These are phyloP conservation scores for Acanthamoeba triangularis DNA, from an alignment of 208 protist genomes.

Conservation along the genomic window DNA sequence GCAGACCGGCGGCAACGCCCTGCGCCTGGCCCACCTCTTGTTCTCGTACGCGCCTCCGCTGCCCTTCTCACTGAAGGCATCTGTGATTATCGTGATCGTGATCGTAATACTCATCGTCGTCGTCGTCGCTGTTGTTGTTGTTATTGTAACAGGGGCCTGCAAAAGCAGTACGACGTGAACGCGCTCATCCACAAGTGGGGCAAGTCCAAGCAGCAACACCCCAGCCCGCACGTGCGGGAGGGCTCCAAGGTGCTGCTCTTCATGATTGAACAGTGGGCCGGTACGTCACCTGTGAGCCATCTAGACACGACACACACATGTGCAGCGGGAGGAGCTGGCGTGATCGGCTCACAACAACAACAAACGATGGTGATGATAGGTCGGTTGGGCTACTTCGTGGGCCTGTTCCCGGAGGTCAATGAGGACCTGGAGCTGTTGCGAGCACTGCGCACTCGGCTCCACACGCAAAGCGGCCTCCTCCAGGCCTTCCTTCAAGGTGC, in stretches of 20 bases:
- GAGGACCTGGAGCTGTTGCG: constrained; percentile 34
- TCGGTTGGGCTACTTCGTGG: constrained; percentile 61
- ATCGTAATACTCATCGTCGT: no score
- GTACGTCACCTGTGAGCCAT: no score
- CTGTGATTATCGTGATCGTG: neutral
- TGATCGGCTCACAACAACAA: neutral
- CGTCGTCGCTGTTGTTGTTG: no score
- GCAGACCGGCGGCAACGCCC: constrained; percentile 81
- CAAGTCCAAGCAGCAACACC: constrained; percentile 38
- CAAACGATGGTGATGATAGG: neutral
- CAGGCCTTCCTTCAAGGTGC: constrained; percentile 30
- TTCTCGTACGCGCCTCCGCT: constrained; percentile 73
- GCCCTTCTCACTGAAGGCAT: neutral
- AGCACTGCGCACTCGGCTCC: neutral
- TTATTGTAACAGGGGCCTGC: neutral
- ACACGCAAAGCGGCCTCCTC: constrained; percentile 15
- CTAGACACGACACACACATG: no score
- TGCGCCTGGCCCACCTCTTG: constrained; percentile 80
- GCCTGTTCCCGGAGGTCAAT: constrained; percentile 12
- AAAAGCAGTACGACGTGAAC: constrained; percentile 59
- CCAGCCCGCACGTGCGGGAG: constrained; percentile 16
- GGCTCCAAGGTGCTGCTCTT: constrained; percentile 35
- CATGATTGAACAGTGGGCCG: constrained; percentile 40
- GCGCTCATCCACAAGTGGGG: constrained; percentile 25
- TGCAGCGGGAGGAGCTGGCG: no score